Conservation (phyloP, 306 rosid species). For the Abrus pulchellus region DNA sequence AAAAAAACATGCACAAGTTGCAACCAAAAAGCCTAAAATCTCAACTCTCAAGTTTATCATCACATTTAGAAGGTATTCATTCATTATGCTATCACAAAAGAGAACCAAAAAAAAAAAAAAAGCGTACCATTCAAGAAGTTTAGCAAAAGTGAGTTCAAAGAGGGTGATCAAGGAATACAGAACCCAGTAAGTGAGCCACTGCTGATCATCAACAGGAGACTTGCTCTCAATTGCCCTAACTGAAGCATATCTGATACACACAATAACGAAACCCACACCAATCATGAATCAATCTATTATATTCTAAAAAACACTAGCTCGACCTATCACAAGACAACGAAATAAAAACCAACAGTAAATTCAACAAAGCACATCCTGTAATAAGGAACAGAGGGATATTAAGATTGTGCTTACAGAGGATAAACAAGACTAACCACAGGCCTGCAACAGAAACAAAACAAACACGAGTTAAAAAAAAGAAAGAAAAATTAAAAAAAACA, state of each 20-base stretch:
- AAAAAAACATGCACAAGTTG: not conserved
- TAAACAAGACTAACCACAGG: slow-evolving; percentile 93
- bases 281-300: slow-evolving; percentile 33
- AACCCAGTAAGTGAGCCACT: slow-evolving; percentile 99
- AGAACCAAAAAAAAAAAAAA: not conserved
- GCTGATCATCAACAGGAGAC: slow-evolving; percentile 88
- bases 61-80: slow-evolving; percentile 11
- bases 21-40: slow-evolving; percentile 35
- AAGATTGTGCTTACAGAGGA: slow-evolving; percentile 81
- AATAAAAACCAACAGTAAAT: slow-evolving; percentile 4
- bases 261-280: slow-evolving; percentile 40
- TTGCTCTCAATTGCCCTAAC: slow-evolving; percentile 91
- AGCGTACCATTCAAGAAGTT: slow-evolving; percentile 81
- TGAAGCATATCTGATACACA: slow-evolving; percentile 77
- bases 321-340: not conserved
- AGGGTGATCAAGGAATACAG: slow-evolving; percentile 94
- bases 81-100: slow-evolving; percentile 5
- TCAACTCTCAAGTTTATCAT: slow-evolving; percentile 10
- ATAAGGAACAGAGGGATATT: not conserved
- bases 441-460: slow-evolving; percentile 64
- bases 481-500: not conserved
- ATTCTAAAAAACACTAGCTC: not conserved
- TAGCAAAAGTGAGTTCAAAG: slow-evolving; percentile 89
- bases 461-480: not conserved
- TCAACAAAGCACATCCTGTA: not conserved